These are phyloP conservation scores for Clathrospora elynae DNA, from an alignment of 2,329 filamentous ascomycete species.

Conservation along the genomic window DNA sequence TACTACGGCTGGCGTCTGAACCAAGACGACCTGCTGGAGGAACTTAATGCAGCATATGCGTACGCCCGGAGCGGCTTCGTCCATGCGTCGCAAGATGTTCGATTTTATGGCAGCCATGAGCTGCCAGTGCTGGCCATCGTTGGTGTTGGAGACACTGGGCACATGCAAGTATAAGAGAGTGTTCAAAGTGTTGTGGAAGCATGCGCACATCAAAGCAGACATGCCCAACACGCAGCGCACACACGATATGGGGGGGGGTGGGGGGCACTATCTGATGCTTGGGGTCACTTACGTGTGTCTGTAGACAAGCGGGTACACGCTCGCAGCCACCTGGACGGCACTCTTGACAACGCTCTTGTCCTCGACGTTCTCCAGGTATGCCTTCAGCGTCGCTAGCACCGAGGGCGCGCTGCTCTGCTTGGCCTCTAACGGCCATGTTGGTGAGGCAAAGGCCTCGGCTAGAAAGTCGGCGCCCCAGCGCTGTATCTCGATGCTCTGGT, in stretches of 20 bases:
- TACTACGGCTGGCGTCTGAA: constrained; percentile 83
- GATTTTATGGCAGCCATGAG: constrained; percentile 87
- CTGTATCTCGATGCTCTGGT: constrained; percentile 71
- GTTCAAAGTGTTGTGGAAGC: constrained; percentile 28
- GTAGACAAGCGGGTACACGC: constrained; percentile 90
- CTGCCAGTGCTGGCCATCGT: constrained; percentile 83
- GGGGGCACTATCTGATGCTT: constrained; percentile 29
- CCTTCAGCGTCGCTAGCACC: constrained; percentile 74
- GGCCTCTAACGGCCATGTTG: constrained; percentile 74
- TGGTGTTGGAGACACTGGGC: constrained; percentile 80
- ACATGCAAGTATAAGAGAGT: constrained; percentile 43
- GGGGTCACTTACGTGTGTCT: constrained; percentile 82
- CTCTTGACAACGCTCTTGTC: constrained; percentile 83
- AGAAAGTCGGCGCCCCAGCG: constrained; percentile 97
- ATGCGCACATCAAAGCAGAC: constrained; percentile 21
- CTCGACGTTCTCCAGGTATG: constrained; percentile 61
- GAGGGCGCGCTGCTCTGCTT: constrained; percentile 80
- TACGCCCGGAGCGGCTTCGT: constrained; percentile 73
- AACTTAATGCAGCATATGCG: constrained; percentile 98
- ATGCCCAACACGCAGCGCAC: constrained; percentile 19
- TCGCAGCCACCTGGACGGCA: constrained; percentile 85
- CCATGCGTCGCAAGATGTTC: constrained; percentile 87
- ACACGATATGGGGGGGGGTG: constrained; percentile 22
- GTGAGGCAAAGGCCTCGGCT: constrained; percentile 92
- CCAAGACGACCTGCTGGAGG: constrained; percentile 87